These are phyloP conservation scores for Gentiana macrophylla DNA, from an alignment of 257 asterid genomes.

Conservation along the genomic window DNA sequence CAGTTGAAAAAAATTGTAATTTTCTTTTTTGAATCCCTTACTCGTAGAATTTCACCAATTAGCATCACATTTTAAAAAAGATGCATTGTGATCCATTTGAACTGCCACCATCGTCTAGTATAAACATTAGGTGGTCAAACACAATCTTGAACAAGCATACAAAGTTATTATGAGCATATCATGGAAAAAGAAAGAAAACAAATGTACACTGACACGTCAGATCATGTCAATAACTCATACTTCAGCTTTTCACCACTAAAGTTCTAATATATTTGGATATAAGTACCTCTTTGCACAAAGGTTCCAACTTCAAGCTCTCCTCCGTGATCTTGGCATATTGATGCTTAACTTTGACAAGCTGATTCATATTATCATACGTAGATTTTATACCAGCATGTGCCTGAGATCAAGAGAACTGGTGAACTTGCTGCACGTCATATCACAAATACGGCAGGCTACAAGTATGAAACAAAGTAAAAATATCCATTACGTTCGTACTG, in stretches of 20 bases:
- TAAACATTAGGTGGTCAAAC: too few relatives aligned
- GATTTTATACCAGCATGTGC: slow-evolving; percentile 51
- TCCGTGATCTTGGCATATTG: slow-evolving; percentile 38
- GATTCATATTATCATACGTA: slow-evolving; percentile 32
- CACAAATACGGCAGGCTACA: background rate
- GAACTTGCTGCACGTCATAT: slow-evolving; percentile 7
- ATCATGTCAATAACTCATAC: background rate
- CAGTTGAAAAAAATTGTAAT: too few relatives aligned
- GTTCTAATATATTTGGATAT: too few relatives aligned
- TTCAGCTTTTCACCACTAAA: too few relatives aligned
- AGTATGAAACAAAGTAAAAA: background rate
- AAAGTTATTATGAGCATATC: too few relatives aligned
- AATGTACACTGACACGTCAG: background rate
- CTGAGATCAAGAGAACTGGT: slow-evolving; percentile 28
- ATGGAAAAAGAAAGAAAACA: too few relatives aligned
- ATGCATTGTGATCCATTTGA: too few relatives aligned
- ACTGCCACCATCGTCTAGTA: too few relatives aligned
- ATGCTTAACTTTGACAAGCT: slow-evolving; percentile 25
- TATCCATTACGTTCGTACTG: slow-evolving; percentile 37
- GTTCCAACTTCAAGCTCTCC: slow-evolving; percentile 53
- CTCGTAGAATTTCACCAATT: too few relatives aligned
- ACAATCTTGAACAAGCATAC: too few relatives aligned
- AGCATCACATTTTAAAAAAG: too few relatives aligned
- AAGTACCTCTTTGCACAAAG: slow-evolving; percentile 50
- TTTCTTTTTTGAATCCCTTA: too few relatives aligned